phyloP scores from a whole-genome alignment of 768 basidiomycete species.

The Macrolepiota fuliginosa region DNA sequence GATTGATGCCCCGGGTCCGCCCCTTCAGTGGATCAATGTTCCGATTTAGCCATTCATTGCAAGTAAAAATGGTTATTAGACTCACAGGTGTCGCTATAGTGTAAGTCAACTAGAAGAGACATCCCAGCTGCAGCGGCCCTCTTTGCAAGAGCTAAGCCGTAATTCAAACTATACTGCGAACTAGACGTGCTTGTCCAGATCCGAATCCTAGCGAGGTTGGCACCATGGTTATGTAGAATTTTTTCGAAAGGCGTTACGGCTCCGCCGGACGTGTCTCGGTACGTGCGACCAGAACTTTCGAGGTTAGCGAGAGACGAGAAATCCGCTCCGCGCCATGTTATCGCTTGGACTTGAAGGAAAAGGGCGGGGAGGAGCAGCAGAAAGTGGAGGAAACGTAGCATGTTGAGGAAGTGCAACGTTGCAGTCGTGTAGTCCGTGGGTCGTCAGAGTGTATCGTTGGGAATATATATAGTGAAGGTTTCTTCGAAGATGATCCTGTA shows the following conservation, averaged over 20 bases:
- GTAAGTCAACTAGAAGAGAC: constrained; percentile 53
- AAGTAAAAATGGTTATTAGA: not conserved
- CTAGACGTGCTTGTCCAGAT: constrained; percentile 62
- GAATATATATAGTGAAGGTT: constrained; percentile 1
- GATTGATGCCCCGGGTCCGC: constrained; percentile 63
- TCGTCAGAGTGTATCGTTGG: not conserved
- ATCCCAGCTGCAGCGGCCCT: constrained; percentile 55
- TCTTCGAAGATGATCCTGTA: constrained; percentile 12
- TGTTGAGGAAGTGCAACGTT: not conserved
- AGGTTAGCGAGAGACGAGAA: constrained; percentile 53
- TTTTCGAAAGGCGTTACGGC: constrained; percentile 40
- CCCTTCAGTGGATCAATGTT: constrained; percentile 33
- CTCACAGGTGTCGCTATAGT: constrained; percentile 64
- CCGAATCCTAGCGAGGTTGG: constrained; percentile 56
- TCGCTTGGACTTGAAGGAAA: constrained; percentile 25
- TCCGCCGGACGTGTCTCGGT: constrained; percentile 35
- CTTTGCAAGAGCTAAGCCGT: constrained; percentile 53
- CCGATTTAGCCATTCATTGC: not conserved
- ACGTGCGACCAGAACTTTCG: constrained; percentile 45
- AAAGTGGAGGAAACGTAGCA: not conserved
- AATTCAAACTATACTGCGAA: constrained; percentile 45
- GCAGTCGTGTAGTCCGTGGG: not conserved
- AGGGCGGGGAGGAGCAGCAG: not conserved
- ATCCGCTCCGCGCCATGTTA: constrained; percentile 54
- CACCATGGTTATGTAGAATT: constrained; percentile 51